These are phyloP conservation scores for Plasmodium gaboni DNA, from an alignment of 169 alveolate genomes.

Conservation along the genomic window DNA sequence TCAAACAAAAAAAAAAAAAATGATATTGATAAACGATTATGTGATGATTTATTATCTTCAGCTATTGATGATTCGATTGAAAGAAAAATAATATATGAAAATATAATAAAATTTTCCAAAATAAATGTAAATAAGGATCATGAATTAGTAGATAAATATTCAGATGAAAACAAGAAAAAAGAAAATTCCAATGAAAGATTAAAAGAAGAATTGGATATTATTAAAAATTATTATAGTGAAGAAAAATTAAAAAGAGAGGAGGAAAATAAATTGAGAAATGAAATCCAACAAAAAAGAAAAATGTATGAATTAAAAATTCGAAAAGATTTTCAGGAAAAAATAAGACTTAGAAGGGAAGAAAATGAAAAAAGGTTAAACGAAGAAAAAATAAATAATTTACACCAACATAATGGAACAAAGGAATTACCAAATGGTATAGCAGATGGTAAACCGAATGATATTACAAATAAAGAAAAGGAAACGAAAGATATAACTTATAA, in stretches of 20 bases:
- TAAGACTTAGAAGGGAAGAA: conserved; percentile 47
- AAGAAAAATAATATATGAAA: conserved; percentile 51
- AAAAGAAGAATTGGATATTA: conserved; percentile 35
- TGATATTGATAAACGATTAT: neutral
- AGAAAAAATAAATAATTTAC: neutral
- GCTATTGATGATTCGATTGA: conserved; percentile 5
- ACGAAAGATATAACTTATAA: neutral
- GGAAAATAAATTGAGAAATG: conserved; percentile 44
- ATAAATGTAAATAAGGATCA: conserved; percentile 10
- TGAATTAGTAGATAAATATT: neutral
- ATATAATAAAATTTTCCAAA: conserved; percentile 16
- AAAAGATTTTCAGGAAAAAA: conserved; percentile 65
- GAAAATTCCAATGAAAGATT: conserved; percentile 38
- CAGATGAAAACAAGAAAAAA: conserved; percentile 6
- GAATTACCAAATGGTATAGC: neutral
- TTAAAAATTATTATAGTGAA: conserved; percentile 22
- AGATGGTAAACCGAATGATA: neutral
- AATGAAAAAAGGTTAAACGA: conserved; percentile 24
- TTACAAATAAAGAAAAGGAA: too few relatives aligned
- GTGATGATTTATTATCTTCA: conserved; percentile 7
- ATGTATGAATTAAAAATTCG: conserved; percentile 65
- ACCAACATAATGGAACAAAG: neutral
- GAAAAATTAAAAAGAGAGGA: conserved; percentile 38
- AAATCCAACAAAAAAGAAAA: conserved; percentile 39
- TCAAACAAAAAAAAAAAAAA: neutral